Base-by-base conservation (phyloP, 192 early-diverging fungal species). In the Rhizoclosmatium globosum region DNA sequence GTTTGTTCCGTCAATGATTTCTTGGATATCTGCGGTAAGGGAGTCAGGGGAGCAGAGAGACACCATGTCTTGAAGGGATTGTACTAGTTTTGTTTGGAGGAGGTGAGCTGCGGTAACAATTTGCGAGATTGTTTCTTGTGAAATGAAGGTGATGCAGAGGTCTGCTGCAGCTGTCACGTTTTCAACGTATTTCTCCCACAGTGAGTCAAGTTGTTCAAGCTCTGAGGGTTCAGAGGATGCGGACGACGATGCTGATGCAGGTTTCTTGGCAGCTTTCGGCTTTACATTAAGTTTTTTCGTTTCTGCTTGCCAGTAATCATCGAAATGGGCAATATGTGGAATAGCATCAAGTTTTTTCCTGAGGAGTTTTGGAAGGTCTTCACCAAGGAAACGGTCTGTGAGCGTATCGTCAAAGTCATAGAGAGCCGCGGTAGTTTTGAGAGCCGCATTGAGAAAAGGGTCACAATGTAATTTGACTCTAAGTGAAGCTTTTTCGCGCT, bases 1-100 rank as follows among this genome's bases (percentile, higher is more conserved):
- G 15, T 72, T 72, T 42, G 70, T 72, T 21, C 70, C 70, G 9
- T 38, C 47, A 57, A 72, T 47, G 38, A 72, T 23, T 39, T 72
- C 70, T 23, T 31, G 19, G 6, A 50, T n/a, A 23, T 21, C 48
- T 23, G 44, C 47, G 15, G 48, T 72, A 21, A 64, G 7, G 6
- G 41, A 17, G 6, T 7, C 17, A 13, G 6, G 6, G 0, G 6
- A 17, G 50, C 9, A 13, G 38, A 44, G 67, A 2, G 38, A 13
- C 3, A 72, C 70, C 70, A 72, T 72, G 6, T 72, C 70, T 11
- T 72, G 48, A 7, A 72, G 53, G 9, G 70, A 53, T 6, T 19
- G 43, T 15, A 72, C n/a, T 13, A 72, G 70, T 15, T 31, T 47
- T 6, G 47, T 15, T 19, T 44, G 70, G 53, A 58, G 57, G 21